phyloP scores from a whole-genome alignment of 1,284 basidiomycete species.

The Vanrija humicola region DNA sequence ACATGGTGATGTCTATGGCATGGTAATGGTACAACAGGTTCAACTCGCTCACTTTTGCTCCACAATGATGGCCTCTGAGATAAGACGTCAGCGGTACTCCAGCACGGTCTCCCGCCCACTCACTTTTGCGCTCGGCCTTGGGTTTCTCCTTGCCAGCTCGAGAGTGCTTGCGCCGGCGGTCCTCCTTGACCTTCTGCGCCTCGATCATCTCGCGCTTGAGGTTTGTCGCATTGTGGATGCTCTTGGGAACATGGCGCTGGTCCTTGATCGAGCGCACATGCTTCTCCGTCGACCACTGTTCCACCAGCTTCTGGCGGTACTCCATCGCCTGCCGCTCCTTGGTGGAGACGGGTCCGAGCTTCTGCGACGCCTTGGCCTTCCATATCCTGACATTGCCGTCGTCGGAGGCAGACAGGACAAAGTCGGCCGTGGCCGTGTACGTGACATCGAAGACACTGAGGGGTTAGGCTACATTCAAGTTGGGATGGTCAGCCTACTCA shows the following conservation, averaged over 20 bases:
- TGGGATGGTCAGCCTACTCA: conserved; percentile 41
- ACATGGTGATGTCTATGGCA: conserved; percentile 8
- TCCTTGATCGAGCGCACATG: conserved; percentile 79
- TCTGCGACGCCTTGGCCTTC: conserved; percentile 92
- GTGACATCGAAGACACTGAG: conserved; percentile 53
- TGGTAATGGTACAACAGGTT: conserved; percentile 20
- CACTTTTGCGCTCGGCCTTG: conserved; percentile 80
- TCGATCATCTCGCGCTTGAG: conserved; percentile 94
- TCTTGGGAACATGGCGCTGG: conserved; percentile 81
- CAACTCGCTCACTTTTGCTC: conserved; percentile 61
- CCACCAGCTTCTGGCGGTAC: conserved; percentile 82
- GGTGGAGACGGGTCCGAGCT: conserved; percentile 85
- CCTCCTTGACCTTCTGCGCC: conserved; percentile 84
- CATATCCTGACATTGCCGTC: conserved; percentile 96
- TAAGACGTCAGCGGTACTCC: conserved; percentile 1
- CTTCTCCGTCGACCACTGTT: conserved; percentile 80
- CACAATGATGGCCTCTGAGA: conserved; percentile 61
- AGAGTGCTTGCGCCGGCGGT: conserved; percentile 81
- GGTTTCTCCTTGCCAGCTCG: conserved; percentile 82
- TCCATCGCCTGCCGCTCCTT: conserved; percentile 89
- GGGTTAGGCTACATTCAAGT: neutral
- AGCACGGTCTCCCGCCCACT: conserved; percentile 19
- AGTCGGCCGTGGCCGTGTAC: conserved; percentile 87
- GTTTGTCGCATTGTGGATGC: conserved; percentile 79
- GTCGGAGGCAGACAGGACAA: conserved; percentile 89